Base-by-base conservation (phyloP, 495 filamentous ascomycete genomes). In the Penicillium atrosanguineum region DNA sequence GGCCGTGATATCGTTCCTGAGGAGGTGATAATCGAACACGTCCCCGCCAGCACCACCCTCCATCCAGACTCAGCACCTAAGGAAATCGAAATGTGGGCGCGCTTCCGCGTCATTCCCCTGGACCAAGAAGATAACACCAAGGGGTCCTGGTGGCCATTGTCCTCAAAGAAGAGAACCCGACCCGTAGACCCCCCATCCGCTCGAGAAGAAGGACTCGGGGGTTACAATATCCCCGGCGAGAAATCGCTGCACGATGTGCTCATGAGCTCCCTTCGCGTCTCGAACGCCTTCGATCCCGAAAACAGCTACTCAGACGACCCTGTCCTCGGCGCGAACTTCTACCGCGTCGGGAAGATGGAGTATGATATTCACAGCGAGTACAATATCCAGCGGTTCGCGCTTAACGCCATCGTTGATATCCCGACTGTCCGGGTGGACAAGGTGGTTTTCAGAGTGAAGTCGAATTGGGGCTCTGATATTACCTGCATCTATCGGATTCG, bases 401-500 rank as follows among this genome's bases (percentile, higher is more conserved):
- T 74, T 9, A 62, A 68, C 48, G 60, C 69, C 9, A 42, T 69
- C 12, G 59, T 78, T 37, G 64, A 77, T 21, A 60, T 74, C 7
- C 64, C 63, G 2, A 67, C 58, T 0, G 51, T 80, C 9, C 63
- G 70, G 6, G 72, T 74, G 14, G 60, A 72, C 39, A 69, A 72
- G 46, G 64, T 80, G 19, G 72, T 70, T 6, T 61, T 80, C 38
- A 67, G 78, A 3, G 68, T 77, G 7, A 77, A 70, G 16, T 71
- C 68, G 3, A 81, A 79, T 44, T 81, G 76, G 75, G 78, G 75
- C 4, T 64, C 64, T 2, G 53, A 70, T 16, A 56, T 69, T 36
- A 79, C 76, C 0, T 81, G 78, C 56, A 55, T 81, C 23, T 79
- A 77, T 56, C 74, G 76, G 12, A 31, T 78, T 31, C 73, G 70